A percentile compares a stretch with the other conserved stretches of the same genome.
These are phyloP conservation scores for Phytophthora colocasiae DNA, from an alignment of 352 stramenopile genomes.

Conservation along the genomic window DNA sequence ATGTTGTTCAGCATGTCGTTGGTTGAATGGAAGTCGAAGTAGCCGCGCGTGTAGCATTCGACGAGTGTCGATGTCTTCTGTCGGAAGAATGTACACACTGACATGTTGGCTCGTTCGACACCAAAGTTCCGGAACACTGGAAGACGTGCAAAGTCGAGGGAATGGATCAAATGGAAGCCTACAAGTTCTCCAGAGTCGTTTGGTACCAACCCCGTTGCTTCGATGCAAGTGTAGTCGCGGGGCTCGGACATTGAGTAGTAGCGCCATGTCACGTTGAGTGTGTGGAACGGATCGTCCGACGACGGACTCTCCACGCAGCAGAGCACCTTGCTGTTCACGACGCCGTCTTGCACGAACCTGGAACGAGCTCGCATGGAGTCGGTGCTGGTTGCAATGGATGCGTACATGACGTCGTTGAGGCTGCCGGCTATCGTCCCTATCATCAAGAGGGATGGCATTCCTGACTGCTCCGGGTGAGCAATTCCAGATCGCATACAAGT, in stretches of 20 bases:
- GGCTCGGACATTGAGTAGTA: constrained; percentile 47
- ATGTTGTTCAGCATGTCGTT: constrained; percentile 59
- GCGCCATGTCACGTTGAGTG: constrained; percentile 59
- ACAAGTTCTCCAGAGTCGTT: constrained; percentile 50
- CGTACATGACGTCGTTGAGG: constrained; percentile 69
- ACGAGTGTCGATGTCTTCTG: constrained; percentile 45
- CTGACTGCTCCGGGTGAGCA: constrained; percentile 17
- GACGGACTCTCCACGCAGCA: constrained; percentile 39
- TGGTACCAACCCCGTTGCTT: constrained; percentile 51
- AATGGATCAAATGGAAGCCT: constrained; percentile 68
- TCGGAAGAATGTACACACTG: constrained; percentile 49
- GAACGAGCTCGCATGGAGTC: constrained; percentile 49
- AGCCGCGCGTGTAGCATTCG: constrained; percentile 52
- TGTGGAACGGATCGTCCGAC: constrained; percentile 54
- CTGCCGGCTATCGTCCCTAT: constrained; percentile 44
- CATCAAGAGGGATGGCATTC: constrained; percentile 41
- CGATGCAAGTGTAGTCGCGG: constrained; percentile 67
- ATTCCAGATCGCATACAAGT: constrained; percentile 31
- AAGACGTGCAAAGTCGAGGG: constrained; percentile 57
- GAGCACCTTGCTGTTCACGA: constrained; percentile 46
- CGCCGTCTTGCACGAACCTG: constrained; percentile 56
- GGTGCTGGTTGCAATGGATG: constrained; percentile 40
- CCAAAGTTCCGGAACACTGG: constrained; percentile 39
- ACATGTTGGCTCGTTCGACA: constrained; percentile 59
- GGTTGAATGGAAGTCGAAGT: constrained; percentile 52